phyloP scores from a whole-genome alignment of 2,329 filamentous ascomycete genomes.

The Alternaria sp. region DNA sequence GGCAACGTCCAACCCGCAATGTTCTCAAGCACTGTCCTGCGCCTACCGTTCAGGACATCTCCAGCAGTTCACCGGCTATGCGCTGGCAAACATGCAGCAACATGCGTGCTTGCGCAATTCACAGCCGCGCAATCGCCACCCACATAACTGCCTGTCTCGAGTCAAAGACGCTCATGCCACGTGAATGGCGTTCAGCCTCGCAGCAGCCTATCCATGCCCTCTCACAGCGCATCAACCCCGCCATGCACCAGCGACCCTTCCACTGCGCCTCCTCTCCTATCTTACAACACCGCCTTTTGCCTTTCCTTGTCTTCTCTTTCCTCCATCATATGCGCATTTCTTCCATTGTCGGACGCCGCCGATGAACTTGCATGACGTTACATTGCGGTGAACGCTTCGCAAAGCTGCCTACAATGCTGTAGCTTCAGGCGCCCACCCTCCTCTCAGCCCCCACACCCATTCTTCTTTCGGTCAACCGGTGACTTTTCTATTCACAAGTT shows the following conservation, averaged over 20 bases:
- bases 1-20: background rate
- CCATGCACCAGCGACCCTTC: constrained; percentile 15
- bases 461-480: constrained; percentile 36
- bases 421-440: constrained; percentile 23
- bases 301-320: constrained; percentile 13
- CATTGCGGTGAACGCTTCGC: constrained; percentile 6
- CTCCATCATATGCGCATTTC: background rate
- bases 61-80: constrained; percentile 14
- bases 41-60: background rate
- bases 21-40: background rate
- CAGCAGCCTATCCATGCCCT: constrained; percentile 16
- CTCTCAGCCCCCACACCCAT: constrained; percentile 33
- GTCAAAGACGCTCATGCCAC: constrained; percentile 3
- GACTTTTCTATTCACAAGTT: constrained; percentile 33
- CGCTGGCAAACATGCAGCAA: constrained; percentile 7
- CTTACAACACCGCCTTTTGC: constrained; percentile 21
- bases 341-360: constrained; percentile 11
- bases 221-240: constrained; percentile 15
- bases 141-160: background rate
- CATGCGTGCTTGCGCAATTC: constrained; percentile 28
- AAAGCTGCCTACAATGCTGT: constrained; percentile 9
- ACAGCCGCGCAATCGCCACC: constrained; percentile 5
- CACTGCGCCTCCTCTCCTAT: constrained; percentile 20
- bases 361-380: constrained; percentile 3
- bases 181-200: constrained; percentile 21